phyloP scores from a whole-genome alignment of 2,329 filamentous ascomycete genomes.

The Ophiostoma perfectum region DNA sequence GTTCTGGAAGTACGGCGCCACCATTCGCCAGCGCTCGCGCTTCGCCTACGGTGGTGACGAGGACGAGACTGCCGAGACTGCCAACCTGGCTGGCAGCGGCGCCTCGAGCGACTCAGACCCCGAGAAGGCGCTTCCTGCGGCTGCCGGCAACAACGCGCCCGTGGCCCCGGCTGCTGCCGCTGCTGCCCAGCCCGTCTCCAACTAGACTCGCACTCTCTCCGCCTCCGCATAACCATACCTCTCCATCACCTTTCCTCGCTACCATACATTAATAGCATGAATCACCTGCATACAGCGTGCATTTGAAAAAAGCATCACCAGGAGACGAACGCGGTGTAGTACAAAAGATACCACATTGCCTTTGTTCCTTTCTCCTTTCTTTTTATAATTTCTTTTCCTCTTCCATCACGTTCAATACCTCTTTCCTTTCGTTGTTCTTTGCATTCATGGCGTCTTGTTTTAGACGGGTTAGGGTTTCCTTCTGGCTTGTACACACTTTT shows the following conservation, averaged over 20 bases:
- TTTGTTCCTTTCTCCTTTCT: not conserved
- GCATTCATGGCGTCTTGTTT: slow-evolving; percentile 3
- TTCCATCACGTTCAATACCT: not conserved
- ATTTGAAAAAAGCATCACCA: not conserved
- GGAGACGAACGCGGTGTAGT: not conserved
- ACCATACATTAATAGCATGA: not conserved
- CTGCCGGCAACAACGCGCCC: not conserved
- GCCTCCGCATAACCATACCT: not conserved
- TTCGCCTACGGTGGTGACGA: slow-evolving; percentile 65
- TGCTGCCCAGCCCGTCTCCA: not conserved
- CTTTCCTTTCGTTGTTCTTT: slow-evolving; percentile 6
- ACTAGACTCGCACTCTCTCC: not conserved
- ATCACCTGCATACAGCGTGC: not conserved
- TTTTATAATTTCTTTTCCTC: not conserved
- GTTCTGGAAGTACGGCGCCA: slow-evolving; percentile 67
- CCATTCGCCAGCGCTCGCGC: slow-evolving; percentile 61
- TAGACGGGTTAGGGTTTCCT: slow-evolving; percentile 2
- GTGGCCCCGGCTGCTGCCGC: not conserved
- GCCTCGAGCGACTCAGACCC: slow-evolving; percentile 16
- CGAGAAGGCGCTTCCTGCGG: slow-evolving; percentile 16
- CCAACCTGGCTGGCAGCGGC: slow-evolving; percentile 1
- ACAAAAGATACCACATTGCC: not conserved
- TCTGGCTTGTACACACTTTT: not conserved
- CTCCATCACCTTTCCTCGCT: not conserved
- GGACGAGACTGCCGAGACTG: slow-evolving; percentile 30